Conservation (phyloP, 352 stramenopile species). For the Phytophthora pistaciae region DNA sequence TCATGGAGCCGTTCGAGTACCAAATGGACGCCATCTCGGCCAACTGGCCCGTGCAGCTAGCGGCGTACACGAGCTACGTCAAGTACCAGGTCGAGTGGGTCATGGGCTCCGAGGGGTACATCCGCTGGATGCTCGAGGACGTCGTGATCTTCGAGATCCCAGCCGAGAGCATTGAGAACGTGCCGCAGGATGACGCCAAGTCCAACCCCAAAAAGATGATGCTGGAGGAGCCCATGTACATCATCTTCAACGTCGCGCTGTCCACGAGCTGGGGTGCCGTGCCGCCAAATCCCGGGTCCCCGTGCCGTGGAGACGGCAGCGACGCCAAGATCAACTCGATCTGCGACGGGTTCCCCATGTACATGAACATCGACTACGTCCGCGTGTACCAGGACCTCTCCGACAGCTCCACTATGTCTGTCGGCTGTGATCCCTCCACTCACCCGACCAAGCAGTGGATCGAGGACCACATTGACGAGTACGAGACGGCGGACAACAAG, state of each 20-base stretch:
- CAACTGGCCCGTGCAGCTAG: slow-evolving; percentile 51
- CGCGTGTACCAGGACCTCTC: slow-evolving; percentile 64
- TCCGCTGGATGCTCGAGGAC: slow-evolving; percentile 63
- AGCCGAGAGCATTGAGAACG: slow-evolving; percentile 49
- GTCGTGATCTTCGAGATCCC: slow-evolving; percentile 68
- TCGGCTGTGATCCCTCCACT: slow-evolving; percentile 59
- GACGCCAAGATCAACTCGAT: slow-evolving; percentile 45
- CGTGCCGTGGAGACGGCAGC: slow-evolving; percentile 42
- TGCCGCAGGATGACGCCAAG: slow-evolving; percentile 39
- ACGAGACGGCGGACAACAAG: slow-evolving; percentile 53
- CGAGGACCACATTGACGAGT: slow-evolving; percentile 59
- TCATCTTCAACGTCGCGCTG: slow-evolving; percentile 78
- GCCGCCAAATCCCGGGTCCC: slow-evolving; percentile 51
- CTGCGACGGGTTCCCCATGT: slow-evolving; percentile 66
- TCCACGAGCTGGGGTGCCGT: slow-evolving; percentile 54
- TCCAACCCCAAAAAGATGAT: slow-evolving; percentile 65
- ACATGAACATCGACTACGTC: slow-evolving; percentile 71
- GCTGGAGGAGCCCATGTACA: slow-evolving; percentile 71
- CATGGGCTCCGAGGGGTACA: slow-evolving; percentile 54
- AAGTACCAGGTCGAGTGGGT: slow-evolving; percentile 75
- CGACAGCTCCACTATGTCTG: slow-evolving; percentile 44
- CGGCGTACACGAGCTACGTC: slow-evolving; percentile 54
- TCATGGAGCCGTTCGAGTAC: slow-evolving; percentile 60
- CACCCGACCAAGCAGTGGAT: slow-evolving; percentile 68
- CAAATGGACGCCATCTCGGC: slow-evolving; percentile 73